A percentile compares a stretch with the other conserved stretches of the same genome.
Evolutionary conservation across 306 rosid species (phyloP).

Genomic region (Corylus heterophylla): DNA sequence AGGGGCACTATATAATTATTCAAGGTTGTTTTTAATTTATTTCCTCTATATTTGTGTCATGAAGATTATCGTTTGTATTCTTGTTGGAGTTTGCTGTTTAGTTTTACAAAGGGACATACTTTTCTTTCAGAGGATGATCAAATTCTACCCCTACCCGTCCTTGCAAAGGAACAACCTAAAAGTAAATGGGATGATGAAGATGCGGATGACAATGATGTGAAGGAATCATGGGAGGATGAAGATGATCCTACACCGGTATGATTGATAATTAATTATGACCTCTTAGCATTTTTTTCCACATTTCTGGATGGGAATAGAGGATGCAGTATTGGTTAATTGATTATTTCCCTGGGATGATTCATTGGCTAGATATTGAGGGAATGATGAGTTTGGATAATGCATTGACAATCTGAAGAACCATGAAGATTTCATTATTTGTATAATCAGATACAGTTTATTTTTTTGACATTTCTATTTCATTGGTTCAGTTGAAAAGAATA

Average conservation of each 20-base stretch:
- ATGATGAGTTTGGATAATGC: background rate
- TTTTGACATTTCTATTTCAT: background rate
- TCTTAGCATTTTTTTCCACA: background rate
- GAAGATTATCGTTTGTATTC: background rate
- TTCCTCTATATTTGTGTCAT: background rate
- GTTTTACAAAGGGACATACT: slow-evolving; percentile 2
- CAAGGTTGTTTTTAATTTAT: background rate
- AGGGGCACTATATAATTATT: background rate
- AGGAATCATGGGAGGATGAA: slow-evolving; percentile 95
- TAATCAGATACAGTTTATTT: background rate
- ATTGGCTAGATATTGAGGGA: background rate
- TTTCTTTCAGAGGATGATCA: slow-evolving; percentile 65
- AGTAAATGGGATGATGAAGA: slow-evolving; percentile 93
- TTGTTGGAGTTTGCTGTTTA: slow-evolving; percentile 2
- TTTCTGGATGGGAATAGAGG: background rate
- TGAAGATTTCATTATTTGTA: background rate
- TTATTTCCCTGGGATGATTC: background rate
- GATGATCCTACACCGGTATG: slow-evolving; percentile 81
- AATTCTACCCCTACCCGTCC: slow-evolving; percentile 22
- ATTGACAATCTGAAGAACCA: background rate
- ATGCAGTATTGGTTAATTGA: background rate
- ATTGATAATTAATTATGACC: background rate
- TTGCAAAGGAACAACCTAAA: slow-evolving; percentile 56
- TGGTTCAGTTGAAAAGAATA: background rate
- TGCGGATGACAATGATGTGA: slow-evolving; percentile 76